Percentiles rank a stretch among this genome's conserved stretches.
These are phyloP conservation scores for Taphrina confusa DNA, from an alignment of 1,139 yeast genomes.

Conservation along the genomic window DNA sequence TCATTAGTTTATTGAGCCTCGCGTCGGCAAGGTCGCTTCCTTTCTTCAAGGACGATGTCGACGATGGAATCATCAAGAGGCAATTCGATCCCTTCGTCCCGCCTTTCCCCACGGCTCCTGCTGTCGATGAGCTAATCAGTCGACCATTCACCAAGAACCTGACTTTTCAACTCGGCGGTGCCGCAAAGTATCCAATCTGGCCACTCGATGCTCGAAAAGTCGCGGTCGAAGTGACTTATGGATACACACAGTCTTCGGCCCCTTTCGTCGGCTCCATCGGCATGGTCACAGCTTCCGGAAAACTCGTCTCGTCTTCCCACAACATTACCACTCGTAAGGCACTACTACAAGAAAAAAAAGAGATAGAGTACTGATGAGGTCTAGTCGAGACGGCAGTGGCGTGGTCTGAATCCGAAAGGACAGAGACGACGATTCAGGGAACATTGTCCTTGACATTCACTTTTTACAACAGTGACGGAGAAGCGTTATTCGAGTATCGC, in stretches of 20 bases:
- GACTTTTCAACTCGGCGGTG: neutral
- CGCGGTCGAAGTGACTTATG: neutral
- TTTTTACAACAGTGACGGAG: neutral
- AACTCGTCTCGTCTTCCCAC: neutral
- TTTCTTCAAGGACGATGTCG: too few species aligned
- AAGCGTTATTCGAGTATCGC: neutral
- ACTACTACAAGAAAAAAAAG: neutral
- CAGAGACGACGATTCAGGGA: neutral
- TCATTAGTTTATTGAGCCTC: too few species aligned
- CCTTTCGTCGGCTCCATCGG: neutral
- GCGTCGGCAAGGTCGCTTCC: too few species aligned
- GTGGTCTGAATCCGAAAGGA: neutral
- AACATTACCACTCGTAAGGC: conserved; percentile 1
- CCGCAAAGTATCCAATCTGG: neutral
- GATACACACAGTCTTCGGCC: neutral
- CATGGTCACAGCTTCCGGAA: conserved; percentile 6
- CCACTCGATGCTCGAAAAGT: neutral
- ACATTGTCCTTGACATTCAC: neutral
- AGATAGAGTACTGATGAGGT: neutral
- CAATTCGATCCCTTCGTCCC: too few species aligned
- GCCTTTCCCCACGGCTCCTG: too few species aligned
- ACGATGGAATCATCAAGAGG: too few species aligned
- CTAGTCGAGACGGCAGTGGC: neutral
- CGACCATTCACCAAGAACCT: neutral
- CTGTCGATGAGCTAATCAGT: neutral